Conservation (phyloP, 1,139 yeast genomes). For the Saccharomyces hybrid region DNA sequence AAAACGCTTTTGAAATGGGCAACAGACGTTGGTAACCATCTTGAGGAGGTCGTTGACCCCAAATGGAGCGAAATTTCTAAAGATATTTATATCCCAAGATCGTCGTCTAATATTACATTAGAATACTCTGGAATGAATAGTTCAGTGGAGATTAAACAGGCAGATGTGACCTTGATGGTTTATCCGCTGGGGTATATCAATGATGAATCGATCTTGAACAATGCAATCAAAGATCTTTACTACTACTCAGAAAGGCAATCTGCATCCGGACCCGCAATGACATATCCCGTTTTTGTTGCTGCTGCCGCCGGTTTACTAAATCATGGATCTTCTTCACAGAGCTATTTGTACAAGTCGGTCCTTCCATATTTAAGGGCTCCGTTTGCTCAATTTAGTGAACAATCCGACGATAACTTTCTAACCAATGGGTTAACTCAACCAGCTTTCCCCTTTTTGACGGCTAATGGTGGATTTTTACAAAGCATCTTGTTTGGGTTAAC, state of each 20-base stretch:
- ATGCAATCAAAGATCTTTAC: slow-evolving; percentile 52
- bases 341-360: slow-evolving; percentile 59
- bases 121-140: slow-evolving; percentile 75
- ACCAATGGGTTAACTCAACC: slow-evolving; percentile 76
- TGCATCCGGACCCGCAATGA: slow-evolving; percentile 82
- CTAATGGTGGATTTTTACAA: slow-evolving; percentile 75
- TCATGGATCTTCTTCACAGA: slow-evolving; percentile 66
- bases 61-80: slow-evolving; percentile 45
- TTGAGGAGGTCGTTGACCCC: slow-evolving; percentile 38
- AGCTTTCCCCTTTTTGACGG: slow-evolving; percentile 80
- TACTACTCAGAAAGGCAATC: slow-evolving; percentile 68
- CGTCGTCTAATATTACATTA: slow-evolving; percentile 47
- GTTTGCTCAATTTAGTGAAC: slow-evolving; percentile 76
- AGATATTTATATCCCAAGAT: slow-evolving; percentile 53
- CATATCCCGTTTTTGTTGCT: slow-evolving; percentile 71
- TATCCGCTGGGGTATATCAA: slow-evolving; percentile 53
- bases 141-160: slow-evolving; percentile 64
- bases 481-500: slow-evolving; percentile 63
- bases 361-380: slow-evolving; percentile 71
- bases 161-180: slow-evolving; percentile 68
- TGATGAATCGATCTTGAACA: slow-evolving; percentile 29
- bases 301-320: slow-evolving; percentile 53
- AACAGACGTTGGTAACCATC: slow-evolving; percentile 44
- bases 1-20: slow-evolving; percentile 60
- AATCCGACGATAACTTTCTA: slow-evolving; percentile 54